phyloP scores from a whole-genome alignment of 1,284 basidiomycete genomes.

The Sanghuangporus weigelae region DNA sequence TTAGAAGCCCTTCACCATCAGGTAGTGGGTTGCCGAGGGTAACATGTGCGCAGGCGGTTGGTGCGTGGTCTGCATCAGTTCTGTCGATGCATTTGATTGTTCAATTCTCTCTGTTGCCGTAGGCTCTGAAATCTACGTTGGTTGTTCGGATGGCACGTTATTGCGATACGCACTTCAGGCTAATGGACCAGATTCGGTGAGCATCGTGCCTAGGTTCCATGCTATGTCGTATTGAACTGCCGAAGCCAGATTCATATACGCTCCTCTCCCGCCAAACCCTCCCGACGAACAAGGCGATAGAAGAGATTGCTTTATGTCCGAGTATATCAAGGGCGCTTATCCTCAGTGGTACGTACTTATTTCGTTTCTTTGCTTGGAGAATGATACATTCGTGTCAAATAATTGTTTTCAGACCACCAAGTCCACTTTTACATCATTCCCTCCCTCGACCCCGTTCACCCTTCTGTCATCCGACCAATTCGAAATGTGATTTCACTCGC shows the following conservation, averaged over 20 bases:
- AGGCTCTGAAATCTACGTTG: conserved; percentile 72
- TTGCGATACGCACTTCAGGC: conserved; percentile 61
- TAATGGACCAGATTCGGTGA: conserved; percentile 46
- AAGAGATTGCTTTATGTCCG: conserved; percentile 74
- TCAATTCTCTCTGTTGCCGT: neutral
- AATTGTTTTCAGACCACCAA: conserved; percentile 56
- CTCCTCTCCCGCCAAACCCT: conserved; percentile 64
- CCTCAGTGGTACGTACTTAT: conserved; percentile 51
- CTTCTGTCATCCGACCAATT: conserved; percentile 60
- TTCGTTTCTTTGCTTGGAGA: neutral
- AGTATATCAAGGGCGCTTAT: conserved; percentile 68
- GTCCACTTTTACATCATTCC: conserved; percentile 79
- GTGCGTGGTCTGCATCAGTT: conserved; percentile 5
- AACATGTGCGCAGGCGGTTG: conserved; percentile 9
- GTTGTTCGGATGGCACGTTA: conserved; percentile 68
- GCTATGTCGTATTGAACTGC: neutral
- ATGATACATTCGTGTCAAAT: neutral
- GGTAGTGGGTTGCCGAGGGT: conserved; percentile 8
- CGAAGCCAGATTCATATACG: conserved; percentile 57
- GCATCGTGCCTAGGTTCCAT: conserved; percentile 20
- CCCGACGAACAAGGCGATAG: conserved; percentile 59
- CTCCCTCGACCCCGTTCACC: conserved; percentile 65
- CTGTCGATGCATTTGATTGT: neutral
- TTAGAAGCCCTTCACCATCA: neutral
- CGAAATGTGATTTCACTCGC: conserved; percentile 75